Percentiles rank a stretch among this genome's conserved stretches.
phyloP scores from a whole-genome alignment of 2,329 filamentous ascomycete genomes.

The Dothidotthia symphoricarpi region DNA sequence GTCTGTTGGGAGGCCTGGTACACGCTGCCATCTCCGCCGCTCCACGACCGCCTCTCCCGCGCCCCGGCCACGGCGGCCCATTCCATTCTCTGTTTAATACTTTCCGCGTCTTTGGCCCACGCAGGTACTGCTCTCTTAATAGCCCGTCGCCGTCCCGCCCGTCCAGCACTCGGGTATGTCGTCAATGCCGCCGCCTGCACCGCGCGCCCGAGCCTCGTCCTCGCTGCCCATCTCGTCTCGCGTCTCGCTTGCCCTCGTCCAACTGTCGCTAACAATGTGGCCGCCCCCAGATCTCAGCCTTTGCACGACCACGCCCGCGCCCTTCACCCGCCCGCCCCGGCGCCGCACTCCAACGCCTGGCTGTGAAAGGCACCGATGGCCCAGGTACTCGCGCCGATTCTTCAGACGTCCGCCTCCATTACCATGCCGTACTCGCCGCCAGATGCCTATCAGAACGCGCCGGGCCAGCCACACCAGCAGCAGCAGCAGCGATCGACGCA shows the following conservation, averaged over 20 bases:
- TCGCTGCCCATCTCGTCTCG: conserved; percentile 17
- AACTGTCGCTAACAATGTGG: conserved; percentile 19
- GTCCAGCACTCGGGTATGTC: conserved; percentile 27
- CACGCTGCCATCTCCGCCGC: conserved; percentile 43
- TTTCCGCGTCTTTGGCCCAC: conserved; percentile 26
- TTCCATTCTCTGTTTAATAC: conserved; percentile 43
- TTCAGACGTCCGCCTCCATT: conserved; percentile 48
- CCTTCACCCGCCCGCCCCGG: conserved; percentile 17
- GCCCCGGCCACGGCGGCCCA: conserved; percentile 30
- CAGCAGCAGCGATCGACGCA: conserved; percentile 42
- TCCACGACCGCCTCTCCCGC: conserved; percentile 40
- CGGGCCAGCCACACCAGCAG: conserved; percentile 37
- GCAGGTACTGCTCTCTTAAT: conserved; percentile 28
- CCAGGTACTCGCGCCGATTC: conserved; percentile 50
- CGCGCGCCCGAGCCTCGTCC: conserved; percentile 12
- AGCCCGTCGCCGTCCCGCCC: conserved; percentile 8
- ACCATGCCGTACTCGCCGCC: conserved; percentile 52
- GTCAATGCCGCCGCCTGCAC: conserved; percentile 14
- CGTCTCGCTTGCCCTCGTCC: background rate
- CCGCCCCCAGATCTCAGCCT: conserved; percentile 14
- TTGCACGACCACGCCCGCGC: conserved; percentile 15
- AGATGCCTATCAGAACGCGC: conserved; percentile 47
- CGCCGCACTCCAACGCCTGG: conserved; percentile 19
- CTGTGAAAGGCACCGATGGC: conserved; percentile 39
- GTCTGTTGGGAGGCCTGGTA: conserved; percentile 42